Evolutionary conservation across 2,329 filamentous ascomycete species (phyloP).

Genomic region (Orbilia javanica): DNA sequence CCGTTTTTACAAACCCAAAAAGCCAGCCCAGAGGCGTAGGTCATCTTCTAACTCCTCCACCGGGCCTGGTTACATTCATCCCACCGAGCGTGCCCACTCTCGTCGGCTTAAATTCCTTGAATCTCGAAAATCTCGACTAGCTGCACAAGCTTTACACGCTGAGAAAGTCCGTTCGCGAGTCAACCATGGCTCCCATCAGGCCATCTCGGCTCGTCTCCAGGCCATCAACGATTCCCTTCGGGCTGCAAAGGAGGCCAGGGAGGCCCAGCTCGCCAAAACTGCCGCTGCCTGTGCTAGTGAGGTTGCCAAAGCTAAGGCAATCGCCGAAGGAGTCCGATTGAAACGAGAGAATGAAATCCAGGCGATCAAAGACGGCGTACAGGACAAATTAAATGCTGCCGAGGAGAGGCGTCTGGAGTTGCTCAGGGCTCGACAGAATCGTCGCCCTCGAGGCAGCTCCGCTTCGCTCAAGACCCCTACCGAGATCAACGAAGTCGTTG

Average conservation of each 20-base stretch:
- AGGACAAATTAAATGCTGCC: conserved; percentile 82
- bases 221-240: conserved; percentile 66
- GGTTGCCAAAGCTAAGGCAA: conserved; percentile 82
- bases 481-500: conserved; percentile 69
- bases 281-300: conserved; percentile 85
- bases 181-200: conserved; percentile 77
- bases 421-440: conserved; percentile 68
- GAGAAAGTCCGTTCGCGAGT: conserved; percentile 82
- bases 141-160: conserved; percentile 83
- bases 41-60: conserved; percentile 68
- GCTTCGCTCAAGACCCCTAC: conserved; percentile 67
- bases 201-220: conserved; percentile 70
- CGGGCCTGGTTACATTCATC: conserved; percentile 82
- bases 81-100: conserved; percentile 68
- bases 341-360: conserved; percentile 80
- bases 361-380: conserved; percentile 79
- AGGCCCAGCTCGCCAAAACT: conserved; percentile 84
- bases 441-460: conserved; percentile 70
- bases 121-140: conserved; percentile 81
- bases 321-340: conserved; percentile 85
- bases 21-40: conserved; percentile 74
- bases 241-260: conserved; percentile 77
- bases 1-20: conserved; percentile 78
- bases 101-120: conserved; percentile 84
- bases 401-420: conserved; percentile 78